These are phyloP conservation scores for Vigna radiata DNA, from an alignment of 306 rosid species.

Conservation along the genomic window DNA sequence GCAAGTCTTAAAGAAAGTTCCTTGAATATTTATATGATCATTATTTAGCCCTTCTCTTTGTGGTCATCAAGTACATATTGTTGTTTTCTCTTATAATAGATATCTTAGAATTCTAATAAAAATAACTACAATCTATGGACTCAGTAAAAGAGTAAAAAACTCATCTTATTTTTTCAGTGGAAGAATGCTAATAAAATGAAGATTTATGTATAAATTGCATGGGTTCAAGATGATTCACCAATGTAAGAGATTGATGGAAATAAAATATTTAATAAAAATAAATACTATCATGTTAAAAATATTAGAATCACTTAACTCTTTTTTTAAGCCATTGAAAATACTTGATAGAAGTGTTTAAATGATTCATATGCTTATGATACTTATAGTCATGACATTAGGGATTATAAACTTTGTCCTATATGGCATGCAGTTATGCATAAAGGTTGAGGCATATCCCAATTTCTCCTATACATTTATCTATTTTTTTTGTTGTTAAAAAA, in stretches of 20 bases:
- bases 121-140: not conserved
- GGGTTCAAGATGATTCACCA: not conserved
- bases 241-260: not conserved
- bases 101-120: constrained; percentile 5
- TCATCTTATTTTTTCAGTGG: not conserved
- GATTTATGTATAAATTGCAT: not conserved
- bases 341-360: not conserved
- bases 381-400: not conserved
- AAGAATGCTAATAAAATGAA: constrained; percentile 8
- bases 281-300: not conserved
- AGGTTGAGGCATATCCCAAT: too few relatives aligned
- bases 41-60: not conserved
- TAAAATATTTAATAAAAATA: not conserved
- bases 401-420: too few relatives aligned
- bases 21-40: not conserved
- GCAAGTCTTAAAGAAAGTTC: constrained; percentile 14
- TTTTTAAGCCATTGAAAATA: not conserved
- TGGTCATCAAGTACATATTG: not conserved
- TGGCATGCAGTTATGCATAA: too few relatives aligned
- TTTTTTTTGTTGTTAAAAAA: too few relatives aligned
- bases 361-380: not conserved
- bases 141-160: not conserved
- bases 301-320: not conserved
- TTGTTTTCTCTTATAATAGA: constrained; percentile 2
- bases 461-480: too few relatives aligned